phyloP scores from a whole-genome alignment of 176 grass and related monocot species.

The Oryza longistaminata region DNA sequence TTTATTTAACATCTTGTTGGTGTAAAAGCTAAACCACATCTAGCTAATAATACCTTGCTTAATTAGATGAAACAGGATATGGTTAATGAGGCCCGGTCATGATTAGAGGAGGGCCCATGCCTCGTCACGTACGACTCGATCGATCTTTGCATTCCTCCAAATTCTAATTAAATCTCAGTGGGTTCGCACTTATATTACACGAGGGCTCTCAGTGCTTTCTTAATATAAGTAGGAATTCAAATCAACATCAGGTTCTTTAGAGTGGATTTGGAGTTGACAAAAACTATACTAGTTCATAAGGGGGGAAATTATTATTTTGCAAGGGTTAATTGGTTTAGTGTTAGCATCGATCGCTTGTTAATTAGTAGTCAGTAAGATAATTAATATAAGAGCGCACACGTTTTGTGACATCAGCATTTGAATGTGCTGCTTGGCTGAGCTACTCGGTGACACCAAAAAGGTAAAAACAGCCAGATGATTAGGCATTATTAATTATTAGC shows the following conservation, averaged over 20 bases:
- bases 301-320: neutral
- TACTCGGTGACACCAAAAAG: too few species aligned
- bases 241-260: constrained; percentile 20
- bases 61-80: neutral
- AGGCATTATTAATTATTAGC: too few species aligned
- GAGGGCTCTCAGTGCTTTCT: neutral
- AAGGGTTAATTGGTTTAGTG: neutral
- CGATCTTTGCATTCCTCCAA: neutral
- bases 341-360: neutral
- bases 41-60: neutral
- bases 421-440: too few species aligned
- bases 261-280: constrained; percentile 14
- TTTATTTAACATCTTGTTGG: neutral
- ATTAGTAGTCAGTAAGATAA: too few species aligned
- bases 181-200: neutral
- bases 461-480: too few species aligned
- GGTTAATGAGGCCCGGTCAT: neutral
- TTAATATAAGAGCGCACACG: too few species aligned
- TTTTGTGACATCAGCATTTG: too few species aligned
- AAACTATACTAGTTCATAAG: neutral
- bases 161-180: neutral
- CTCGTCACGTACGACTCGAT: constrained; percentile 7
- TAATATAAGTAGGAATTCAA: neutral
- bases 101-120: constrained; percentile 25
- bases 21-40: constrained; percentile 1